Evolutionary conservation across 225 moss, liverwort and hornwort species (phyloP), one percentile per base, ranked within the genome.

Genomic region (Pseudisothecium myosuroides): DNA sequence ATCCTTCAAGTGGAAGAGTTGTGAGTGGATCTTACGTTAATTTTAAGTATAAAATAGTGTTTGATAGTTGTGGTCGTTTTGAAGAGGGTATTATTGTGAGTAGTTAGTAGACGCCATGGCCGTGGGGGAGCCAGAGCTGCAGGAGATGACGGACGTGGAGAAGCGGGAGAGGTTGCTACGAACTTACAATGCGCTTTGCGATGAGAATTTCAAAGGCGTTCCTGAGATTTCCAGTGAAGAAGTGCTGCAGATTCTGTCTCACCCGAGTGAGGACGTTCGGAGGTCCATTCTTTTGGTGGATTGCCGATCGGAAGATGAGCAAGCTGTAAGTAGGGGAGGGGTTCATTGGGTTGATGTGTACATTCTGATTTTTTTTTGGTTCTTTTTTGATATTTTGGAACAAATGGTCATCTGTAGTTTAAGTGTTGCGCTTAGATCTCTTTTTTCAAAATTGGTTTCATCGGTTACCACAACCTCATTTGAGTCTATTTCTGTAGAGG

Each of bases 221-320:
- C 94, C 94, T 24, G 93, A 94, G 45, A 88, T 94, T 65, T 91
- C 91, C 50, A 94, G 94, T 54, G 93, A 93, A 58, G 90, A 93
- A 75, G 80, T 93, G 26, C 88, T 92, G 80, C 85, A 82, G 81
- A 86, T 93, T 41, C 77, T 94, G 86, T 69, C 37, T 0, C 78
- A 89, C 58, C 82, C 91, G 31, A 76, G 63, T 41, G 84, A 82
- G 68, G 89, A 86, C 9, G 88, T 86, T 19, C 56, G 72, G 56
- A 60, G 61, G 34, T 90, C 88, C 60, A 72, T 89, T 60, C 89
- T 94, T 41, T 36, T 95, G 26, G 94, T 95, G 85, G 95, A 95
- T 83, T 95, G 95, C 66, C 92, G 95, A 73, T 94, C 95, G 36
- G 94, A 92, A 24, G 91, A 90, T 20, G 95, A 95, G 85, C 91